Evolutionary conservation across 257 asterid genomes (phyloP), one percentile per base, ranked within the genome.

Genomic region (Salvia hispanica): DNA sequence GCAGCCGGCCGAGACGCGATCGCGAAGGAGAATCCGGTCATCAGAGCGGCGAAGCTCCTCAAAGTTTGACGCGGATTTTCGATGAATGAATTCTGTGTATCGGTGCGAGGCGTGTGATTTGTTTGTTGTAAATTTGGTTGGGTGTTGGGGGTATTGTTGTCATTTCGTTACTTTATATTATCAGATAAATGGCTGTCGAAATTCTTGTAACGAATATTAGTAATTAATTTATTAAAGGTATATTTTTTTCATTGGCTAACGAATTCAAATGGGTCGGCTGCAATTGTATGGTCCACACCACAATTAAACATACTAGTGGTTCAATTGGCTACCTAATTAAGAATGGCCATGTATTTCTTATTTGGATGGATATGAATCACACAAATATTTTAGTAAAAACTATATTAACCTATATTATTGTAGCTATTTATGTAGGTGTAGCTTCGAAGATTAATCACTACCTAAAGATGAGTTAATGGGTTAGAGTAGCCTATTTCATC

Each of bases 1-100:
- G 86, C 96, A 51, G 96, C 89, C 4, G 96, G 91, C 1, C 81
- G 94, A 16, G 91, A 86, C 62, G 86, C 91, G 69, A 88, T 88
- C 28, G 88, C 88, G 12, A 77, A 77, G 78, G 96, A 88, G 47
- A 88, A 86, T 65, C 96, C 96, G 16, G 91, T 88, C 21, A 86
- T 88, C n/a, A 81, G 84, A 67, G 94, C 94, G 18, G 83, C 89
- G n/a, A 88, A 88, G 66, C 84, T 88, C 44, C 77, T 86, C 65
- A 88, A 88, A 69, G 88, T 86, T 70, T 87, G 91, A 87, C 11
- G 36, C 9, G 1, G 3, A 14, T 48, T 14, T 59, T 48, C 33
- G 44, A 12, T 6, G 7, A 61, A 47, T 58, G 36, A 44, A 21
- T 68, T 53, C 72, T 62, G 62, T 63, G 72, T 69, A 15, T 14